Conservation (phyloP, 108 stramenopile species). For the Cylindrotheca fusiformis region DNA sequence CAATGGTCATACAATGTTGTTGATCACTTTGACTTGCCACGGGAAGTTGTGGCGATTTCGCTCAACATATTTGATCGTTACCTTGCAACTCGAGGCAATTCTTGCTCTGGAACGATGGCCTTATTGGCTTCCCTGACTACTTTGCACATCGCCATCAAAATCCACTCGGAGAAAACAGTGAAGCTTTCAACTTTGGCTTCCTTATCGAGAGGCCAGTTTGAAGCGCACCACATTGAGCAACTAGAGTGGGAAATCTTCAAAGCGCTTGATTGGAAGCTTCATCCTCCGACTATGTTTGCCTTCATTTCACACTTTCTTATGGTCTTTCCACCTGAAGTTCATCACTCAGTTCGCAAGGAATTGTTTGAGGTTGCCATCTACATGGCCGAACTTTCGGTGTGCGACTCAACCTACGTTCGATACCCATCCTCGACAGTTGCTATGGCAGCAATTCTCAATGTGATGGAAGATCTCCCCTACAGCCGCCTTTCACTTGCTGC, state of each 20-base stretch:
- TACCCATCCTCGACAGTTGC: constrained; percentile 54
- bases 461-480: constrained; percentile 23
- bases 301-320: constrained; percentile 56
- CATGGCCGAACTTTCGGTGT: constrained; percentile 62
- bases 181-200: constrained; percentile 64
- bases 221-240: constrained; percentile 59
- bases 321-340: constrained; percentile 43
- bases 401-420: constrained; percentile 66
- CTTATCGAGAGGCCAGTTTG: constrained; percentile 73
- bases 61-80: constrained; percentile 75
- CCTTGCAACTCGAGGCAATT: constrained; percentile 61
- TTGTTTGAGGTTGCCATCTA: constrained; percentile 64
- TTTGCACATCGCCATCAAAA: constrained; percentile 72
- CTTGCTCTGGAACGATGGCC: constrained; percentile 63
- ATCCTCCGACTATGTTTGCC: constrained; percentile 68
- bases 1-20: constrained; percentile 83
- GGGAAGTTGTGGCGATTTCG: constrained; percentile 70
- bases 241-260: constrained; percentile 67
- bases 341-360: constrained; percentile 51
- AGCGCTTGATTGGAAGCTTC: constrained; percentile 60
- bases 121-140: constrained; percentile 66
- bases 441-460: constrained; percentile 62
- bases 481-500: constrained; percentile 1
- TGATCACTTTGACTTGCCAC: constrained; percentile 78
- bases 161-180: constrained; percentile 64